Percentiles rank a stretch among this genome's conserved stretches.
Evolutionary conservation across 2,329 filamentous ascomycete species (phyloP).

Genomic region (Fusarium lateritium): DNA sequence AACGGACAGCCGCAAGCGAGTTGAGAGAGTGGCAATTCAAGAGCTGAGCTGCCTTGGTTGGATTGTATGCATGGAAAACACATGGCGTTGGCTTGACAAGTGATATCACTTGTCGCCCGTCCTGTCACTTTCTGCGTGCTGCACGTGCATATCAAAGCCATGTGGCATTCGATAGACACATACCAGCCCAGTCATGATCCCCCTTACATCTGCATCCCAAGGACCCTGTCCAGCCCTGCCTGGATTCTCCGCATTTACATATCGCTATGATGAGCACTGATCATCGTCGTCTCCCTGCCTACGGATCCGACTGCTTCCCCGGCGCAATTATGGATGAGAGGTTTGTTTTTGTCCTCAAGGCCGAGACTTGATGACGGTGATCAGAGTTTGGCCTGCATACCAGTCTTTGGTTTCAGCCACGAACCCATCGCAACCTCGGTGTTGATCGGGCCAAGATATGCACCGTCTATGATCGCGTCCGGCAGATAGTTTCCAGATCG

Average conservation of each 20-base stretch:
- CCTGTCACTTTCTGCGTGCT: slow-evolving; percentile 15
- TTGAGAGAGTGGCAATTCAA: slow-evolving; percentile 10
- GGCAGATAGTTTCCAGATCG: slow-evolving; percentile 9
- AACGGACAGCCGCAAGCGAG: slow-evolving; percentile 4
- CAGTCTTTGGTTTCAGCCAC: slow-evolving; percentile 48
- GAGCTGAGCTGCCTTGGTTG: not conserved
- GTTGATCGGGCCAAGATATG: slow-evolving; percentile 16
- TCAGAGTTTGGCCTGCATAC: slow-evolving; percentile 41
- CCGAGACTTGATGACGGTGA: slow-evolving; percentile 23
- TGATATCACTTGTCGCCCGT: slow-evolving; percentile 23
- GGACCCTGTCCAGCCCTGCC: not conserved
- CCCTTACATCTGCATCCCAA: slow-evolving; percentile 24
- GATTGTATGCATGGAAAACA: slow-evolving; percentile 11
- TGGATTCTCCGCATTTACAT: slow-evolving; percentile 30
- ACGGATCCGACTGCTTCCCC: slow-evolving; percentile 12
- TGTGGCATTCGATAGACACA: slow-evolving; percentile 32
- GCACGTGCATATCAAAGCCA: slow-evolving; percentile 20
- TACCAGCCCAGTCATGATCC: slow-evolving; percentile 12
- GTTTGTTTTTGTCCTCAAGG: slow-evolving; percentile 9
- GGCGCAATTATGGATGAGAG: slow-evolving; percentile 7
- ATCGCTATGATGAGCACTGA: slow-evolving; percentile 13
- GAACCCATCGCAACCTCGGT: slow-evolving; percentile 3
- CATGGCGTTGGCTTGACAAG: slow-evolving; percentile 25
- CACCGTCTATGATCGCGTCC: slow-evolving; percentile 15
- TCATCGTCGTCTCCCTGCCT: slow-evolving; percentile 26